Evolutionary conservation across 495 filamentous ascomycete genomes (phyloP).

Genomic region (Lepraria neglecta): DNA sequence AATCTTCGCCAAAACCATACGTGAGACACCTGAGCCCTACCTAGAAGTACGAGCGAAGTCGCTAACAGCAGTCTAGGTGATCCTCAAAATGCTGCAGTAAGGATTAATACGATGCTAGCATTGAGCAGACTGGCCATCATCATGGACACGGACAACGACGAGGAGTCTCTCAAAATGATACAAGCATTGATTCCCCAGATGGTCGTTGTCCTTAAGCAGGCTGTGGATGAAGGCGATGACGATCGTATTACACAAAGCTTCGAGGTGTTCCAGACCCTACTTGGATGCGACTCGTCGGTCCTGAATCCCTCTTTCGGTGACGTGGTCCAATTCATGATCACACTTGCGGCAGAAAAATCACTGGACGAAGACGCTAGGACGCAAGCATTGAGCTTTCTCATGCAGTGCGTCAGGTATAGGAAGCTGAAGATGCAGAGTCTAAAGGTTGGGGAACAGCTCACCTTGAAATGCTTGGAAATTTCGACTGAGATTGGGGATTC

Average conservation of each 20-base stretch:
- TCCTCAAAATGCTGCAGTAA: constrained; percentile 81
- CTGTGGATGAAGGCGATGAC: constrained; percentile 71
- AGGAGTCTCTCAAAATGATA: constrained; percentile 61
- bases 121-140: constrained; percentile 82
- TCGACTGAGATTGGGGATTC: constrained; percentile 77
- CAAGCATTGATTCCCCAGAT: constrained; percentile 76
- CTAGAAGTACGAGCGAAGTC: not conserved
- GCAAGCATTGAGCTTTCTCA: constrained; percentile 88
- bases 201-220: constrained; percentile 81
- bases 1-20: constrained; percentile 81
- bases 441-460: constrained; percentile 75
- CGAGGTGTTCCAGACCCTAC: constrained; percentile 93
- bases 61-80: constrained; percentile 39
- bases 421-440: constrained; percentile 92
- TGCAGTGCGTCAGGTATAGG: constrained; percentile 84
- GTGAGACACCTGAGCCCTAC: constrained; percentile 19
- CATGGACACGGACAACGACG: constrained; percentile 78
- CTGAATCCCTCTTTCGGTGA: constrained; percentile 82
- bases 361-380: constrained; percentile 76
- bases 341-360: constrained; percentile 66
- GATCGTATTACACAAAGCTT: constrained; percentile 83
- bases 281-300: constrained; percentile 82
- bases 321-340: constrained; percentile 88
- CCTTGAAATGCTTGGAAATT: constrained; percentile 75
- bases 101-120: constrained; percentile 91